These are phyloP conservation scores for Nelumbo lutea DNA, from an alignment of 164 flowering plant genomes.

Conservation along the genomic window DNA sequence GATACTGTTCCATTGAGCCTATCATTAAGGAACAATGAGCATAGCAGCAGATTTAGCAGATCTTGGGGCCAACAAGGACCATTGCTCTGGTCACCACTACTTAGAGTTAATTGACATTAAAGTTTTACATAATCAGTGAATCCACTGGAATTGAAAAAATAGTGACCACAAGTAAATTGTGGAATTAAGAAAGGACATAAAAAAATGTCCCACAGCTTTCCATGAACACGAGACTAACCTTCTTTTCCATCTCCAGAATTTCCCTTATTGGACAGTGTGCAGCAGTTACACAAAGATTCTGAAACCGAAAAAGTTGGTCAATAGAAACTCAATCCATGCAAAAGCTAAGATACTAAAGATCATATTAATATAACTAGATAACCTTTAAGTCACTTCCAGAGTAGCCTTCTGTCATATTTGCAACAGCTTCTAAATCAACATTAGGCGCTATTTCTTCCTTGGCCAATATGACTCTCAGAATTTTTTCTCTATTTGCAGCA, in stretches of 20 bases:
- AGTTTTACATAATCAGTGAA: too few species aligned
- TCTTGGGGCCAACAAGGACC: too few species aligned
- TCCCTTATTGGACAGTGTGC: conserved; percentile 78
- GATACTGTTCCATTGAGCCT: too few species aligned
- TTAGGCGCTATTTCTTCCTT: conserved; percentile 78
- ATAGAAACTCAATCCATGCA: conserved; percentile 4
- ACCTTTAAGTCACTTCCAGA: conserved; percentile 99
- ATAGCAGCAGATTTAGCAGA: too few species aligned
- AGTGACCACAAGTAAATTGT: too few species aligned
- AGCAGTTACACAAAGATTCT: conserved; percentile 79
- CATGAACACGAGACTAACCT: conserved; percentile 31
- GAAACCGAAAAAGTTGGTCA: conserved; percentile 22
- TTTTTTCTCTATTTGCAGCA: conserved; percentile 76
- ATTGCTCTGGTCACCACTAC: too few species aligned
- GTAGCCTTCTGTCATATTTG: conserved; percentile 90
- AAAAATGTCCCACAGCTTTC: too few species aligned
- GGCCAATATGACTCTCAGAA: conserved; percentile 68
- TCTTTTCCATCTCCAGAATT: conserved; percentile 68
- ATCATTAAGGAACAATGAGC: too few species aligned
- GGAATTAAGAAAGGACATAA: too few species aligned
- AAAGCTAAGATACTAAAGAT: not conserved
- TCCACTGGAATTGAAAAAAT: too few species aligned
- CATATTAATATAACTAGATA: conserved; percentile 5
- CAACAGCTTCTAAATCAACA: conserved; percentile 74
- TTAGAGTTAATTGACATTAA: too few species aligned